Conservation (phyloP, 2,329 filamentous ascomycete genomes). For the Fusarium veterinarium region DNA sequence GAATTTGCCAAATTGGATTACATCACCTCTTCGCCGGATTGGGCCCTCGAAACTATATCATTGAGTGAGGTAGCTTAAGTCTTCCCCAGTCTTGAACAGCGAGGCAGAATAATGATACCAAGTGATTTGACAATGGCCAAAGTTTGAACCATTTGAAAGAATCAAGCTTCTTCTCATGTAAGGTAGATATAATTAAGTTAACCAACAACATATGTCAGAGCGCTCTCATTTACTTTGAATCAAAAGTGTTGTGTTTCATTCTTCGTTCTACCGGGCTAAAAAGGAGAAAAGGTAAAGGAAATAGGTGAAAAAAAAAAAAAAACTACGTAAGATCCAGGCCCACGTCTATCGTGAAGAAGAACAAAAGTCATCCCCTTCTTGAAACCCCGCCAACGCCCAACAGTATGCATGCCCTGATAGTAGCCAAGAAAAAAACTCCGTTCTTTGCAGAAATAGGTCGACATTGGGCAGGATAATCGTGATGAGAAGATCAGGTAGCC, state of each 20-base stretch:
- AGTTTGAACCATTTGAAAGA: not conserved
- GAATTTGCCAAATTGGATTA: not conserved
- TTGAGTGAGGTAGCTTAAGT: not conserved
- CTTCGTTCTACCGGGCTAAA: slow-evolving; percentile 35
- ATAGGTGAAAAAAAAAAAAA: not conserved
- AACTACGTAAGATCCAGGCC: slow-evolving; percentile 10
- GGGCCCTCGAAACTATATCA: too few relatives aligned
- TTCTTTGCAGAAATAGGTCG: slow-evolving; percentile 19
- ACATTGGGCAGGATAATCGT: slow-evolving; percentile 3
- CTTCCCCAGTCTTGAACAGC: not conserved
- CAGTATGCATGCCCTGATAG: slow-evolving; percentile 43
- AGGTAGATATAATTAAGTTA: not conserved
- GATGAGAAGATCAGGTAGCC: slow-evolving; percentile 22
- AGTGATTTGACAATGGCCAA: too few relatives aligned
- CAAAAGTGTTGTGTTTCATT: slow-evolving; percentile 31
- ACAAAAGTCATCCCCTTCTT: slow-evolving; percentile 29
- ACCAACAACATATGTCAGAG: not conserved
- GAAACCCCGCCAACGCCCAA: slow-evolving; percentile 45
- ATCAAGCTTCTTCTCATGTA: not conserved
- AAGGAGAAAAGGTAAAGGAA: slow-evolving; percentile 25
- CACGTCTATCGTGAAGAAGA: slow-evolving; percentile 34
- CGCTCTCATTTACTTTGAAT: not conserved
- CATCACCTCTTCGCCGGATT: not conserved
- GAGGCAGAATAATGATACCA: not conserved
- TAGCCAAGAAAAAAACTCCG: slow-evolving; percentile 36